Base-by-base conservation (phyloP, 106 monocot genomes). In the Dioscorea dumetorum region DNA sequence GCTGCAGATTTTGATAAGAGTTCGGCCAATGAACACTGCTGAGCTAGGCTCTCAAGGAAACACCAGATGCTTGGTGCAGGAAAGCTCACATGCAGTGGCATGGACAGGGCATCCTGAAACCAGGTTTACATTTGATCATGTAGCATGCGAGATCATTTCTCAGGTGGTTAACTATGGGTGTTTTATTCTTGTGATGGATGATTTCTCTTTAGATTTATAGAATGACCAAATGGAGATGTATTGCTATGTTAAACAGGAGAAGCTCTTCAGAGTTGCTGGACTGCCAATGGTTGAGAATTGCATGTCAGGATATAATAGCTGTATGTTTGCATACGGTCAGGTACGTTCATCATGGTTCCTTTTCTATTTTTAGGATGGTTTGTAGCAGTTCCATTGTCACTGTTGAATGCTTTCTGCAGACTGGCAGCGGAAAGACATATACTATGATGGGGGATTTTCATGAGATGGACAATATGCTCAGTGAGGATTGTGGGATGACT, bases 281-380 rank as follows among this genome's bases (percentile, higher is more conserved):
- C 32, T 84, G 48, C 84, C 87, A 33, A 87, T 91, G 87, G 86
- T 91, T 24, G 86, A 91, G 50, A 91, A 87, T 58, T 91, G 90
- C 78, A 78, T 91, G 80, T 76, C 76, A 32, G 90, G 90, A 17
- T 91, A 87, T 73, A 91, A 91, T 75, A 81, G 87, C 33, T 91
- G 90, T 33, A 79, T 91, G 87, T 91, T 91, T 70, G 90, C 90
- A 14, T 91, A 91, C 67, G 90, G 90, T 31, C 90, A 91, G 83
- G 90, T 91, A 64, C 34, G 49, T 58, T 14, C 20, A 53, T 22
- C 41, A 41, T 6, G 41, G 41, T 19, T 17, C 18, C 1, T 9
- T 52, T 67, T 23, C 58, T 28, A 15, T 14, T 14, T 35, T 16
- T 63, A 33, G 14, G 32, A 14, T 34, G 3, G 22, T 19, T 62